phyloP scores from a whole-genome alignment of 2,329 filamentous ascomycete species.

The Aspergillus tubingensis region DNA sequence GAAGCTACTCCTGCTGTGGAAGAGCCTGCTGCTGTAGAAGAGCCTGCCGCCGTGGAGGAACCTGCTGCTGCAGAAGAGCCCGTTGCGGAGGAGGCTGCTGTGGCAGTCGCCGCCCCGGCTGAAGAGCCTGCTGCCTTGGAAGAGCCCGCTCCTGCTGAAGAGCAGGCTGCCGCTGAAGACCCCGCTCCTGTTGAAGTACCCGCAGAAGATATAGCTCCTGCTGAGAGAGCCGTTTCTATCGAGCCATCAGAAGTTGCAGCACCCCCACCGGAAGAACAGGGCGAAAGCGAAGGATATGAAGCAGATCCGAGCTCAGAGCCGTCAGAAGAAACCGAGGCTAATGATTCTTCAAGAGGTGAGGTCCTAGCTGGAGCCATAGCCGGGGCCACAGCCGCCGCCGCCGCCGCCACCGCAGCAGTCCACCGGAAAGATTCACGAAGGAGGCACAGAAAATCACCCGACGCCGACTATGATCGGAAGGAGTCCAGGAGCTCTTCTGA shows the following conservation, averaged over 20 bases:
- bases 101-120: background rate
- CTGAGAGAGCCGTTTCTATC: conserved; percentile 12
- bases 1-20: background rate
- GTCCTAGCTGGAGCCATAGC: background rate
- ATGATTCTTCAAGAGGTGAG: conserved; percentile 10
- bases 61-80: conserved; percentile 20
- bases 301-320: conserved; percentile 5
- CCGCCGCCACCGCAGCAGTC: conserved; percentile 10
- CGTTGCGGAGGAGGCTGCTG: conserved; percentile 8
- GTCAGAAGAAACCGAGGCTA: conserved; percentile 5
- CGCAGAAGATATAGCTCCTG: conserved; percentile 7
- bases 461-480: conserved; percentile 35
- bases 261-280: conserved; percentile 9
- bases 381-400: conserved; percentile 11
- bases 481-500: conserved; percentile 42
- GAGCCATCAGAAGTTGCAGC: conserved; percentile 12
- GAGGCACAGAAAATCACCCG: conserved; percentile 35
- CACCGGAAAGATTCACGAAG: conserved; percentile 25
- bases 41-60: conserved; percentile 14
- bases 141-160: conserved; percentile 9
- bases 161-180: conserved; percentile 11
- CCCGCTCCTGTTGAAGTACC: conserved; percentile 11
- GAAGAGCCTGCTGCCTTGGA: background rate
- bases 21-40: conserved; percentile 19
- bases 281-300: conserved; percentile 10